Conservation (phyloP, 2,329 filamentous ascomycete genomes). For the Basipetospora chlamydospora region DNA sequence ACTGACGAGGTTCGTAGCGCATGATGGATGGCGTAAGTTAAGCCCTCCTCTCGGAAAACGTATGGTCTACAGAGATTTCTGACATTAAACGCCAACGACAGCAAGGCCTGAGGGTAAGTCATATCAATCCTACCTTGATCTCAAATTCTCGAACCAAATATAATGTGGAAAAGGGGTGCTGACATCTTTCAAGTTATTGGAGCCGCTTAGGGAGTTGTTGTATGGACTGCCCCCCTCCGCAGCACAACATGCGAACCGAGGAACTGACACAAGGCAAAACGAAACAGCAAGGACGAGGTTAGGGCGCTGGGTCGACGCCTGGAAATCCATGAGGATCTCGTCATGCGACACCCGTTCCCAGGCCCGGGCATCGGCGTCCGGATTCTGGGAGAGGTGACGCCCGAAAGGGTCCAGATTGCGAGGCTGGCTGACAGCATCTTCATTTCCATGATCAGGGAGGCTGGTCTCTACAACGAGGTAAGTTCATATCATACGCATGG, state of each 20-base stretch:
- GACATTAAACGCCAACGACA: background rate
- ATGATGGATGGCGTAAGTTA: slow-evolving; percentile 27
- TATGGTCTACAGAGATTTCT: no score
- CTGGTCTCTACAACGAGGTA: slow-evolving; percentile 54
- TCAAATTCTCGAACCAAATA: no score
- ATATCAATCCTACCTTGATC: no score
- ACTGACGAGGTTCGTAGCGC: slow-evolving; percentile 14
- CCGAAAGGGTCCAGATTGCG: slow-evolving; percentile 63
- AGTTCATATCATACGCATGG: slow-evolving; percentile 2
- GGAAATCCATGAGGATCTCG: slow-evolving; percentile 18
- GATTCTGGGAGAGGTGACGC: slow-evolving; percentile 73
- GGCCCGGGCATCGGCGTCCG: slow-evolving; percentile 54
- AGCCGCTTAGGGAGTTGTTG: slow-evolving; percentile 68
- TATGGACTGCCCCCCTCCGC: no score
- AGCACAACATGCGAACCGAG: no score
- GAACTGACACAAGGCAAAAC: no score
- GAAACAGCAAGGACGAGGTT: slow-evolving; percentile 13
- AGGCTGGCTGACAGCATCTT: slow-evolving; percentile 64
- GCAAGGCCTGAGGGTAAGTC: slow-evolving; percentile 8
- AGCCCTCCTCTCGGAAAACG: background rate
- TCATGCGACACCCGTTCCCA: slow-evolving; percentile 16
- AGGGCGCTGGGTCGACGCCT: slow-evolving; percentile 17
- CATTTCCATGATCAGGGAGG: slow-evolving; percentile 58
- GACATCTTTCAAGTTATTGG: slow-evolving; percentile 65
- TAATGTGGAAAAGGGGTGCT: no score